phyloP scores from a whole-genome alignment of 345 rosid species.

The Camelina hispida region DNA sequence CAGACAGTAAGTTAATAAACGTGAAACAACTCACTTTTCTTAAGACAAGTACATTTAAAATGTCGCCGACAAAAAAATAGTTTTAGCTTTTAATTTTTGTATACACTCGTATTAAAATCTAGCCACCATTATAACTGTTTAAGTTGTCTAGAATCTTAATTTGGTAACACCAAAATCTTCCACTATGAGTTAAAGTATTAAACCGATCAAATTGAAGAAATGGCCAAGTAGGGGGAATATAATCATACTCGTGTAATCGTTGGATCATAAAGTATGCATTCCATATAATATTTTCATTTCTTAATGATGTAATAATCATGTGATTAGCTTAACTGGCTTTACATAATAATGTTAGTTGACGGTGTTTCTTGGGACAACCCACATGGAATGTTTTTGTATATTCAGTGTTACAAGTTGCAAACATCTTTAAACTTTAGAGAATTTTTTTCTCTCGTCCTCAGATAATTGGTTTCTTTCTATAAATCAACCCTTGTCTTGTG shows the following conservation, averaged over 20 bases:
- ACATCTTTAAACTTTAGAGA: constrained; percentile 4
- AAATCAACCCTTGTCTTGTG: background rate
- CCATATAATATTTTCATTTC: background rate
- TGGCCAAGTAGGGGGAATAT: background rate
- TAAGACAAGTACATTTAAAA: background rate
- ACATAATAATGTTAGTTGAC: constrained; percentile 29
- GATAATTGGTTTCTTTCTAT: background rate
- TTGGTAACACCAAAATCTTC: constrained; percentile 12
- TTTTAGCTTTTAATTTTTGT: background rate
- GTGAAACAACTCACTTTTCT: constrained; percentile 2
- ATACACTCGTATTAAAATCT: background rate
- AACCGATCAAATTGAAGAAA: constrained; percentile 11
- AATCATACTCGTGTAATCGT: constrained; percentile 26
- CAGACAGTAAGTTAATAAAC: background rate
- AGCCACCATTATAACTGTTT: background rate
- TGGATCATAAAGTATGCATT: constrained; percentile 21
- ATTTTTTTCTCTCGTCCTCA: background rate
- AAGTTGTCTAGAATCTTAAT: constrained; percentile 22
- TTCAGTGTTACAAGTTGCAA: constrained; percentile 14
- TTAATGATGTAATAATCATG: constrained; percentile 37
- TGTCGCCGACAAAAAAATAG: background rate
- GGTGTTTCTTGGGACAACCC: constrained; percentile 32
- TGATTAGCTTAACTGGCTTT: constrained; percentile 42
- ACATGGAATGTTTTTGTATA: constrained; percentile 42
- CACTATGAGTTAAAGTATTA: background rate